Conservation (phyloP, 352 stramenopile genomes). For the Globisporangium middletonii region DNA sequence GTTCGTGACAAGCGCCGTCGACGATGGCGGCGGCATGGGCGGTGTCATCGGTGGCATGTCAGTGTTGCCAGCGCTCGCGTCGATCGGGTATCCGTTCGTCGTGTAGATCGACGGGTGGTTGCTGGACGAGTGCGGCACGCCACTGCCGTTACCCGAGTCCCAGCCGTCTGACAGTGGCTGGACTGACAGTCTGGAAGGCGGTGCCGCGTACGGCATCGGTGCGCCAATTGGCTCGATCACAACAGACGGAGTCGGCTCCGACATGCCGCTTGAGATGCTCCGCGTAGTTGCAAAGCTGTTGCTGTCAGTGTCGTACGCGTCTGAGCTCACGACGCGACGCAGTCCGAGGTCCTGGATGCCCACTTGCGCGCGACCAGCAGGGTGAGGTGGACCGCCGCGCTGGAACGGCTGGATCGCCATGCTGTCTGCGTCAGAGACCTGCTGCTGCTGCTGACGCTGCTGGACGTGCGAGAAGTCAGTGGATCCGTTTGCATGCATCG, state of each 20-base stretch:
- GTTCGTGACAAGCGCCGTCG: not conserved
- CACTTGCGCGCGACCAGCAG: no score
- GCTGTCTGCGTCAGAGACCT: not conserved
- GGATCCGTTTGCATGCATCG: no score
- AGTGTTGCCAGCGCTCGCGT: not conserved
- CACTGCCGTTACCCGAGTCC: not conserved
- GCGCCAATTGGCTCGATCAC: not conserved
- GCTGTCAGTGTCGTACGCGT: constrained; percentile 8
- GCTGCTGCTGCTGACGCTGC: not conserved
- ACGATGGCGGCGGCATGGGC: not conserved
- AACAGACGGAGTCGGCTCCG: not conserved
- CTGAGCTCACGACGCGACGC: constrained; percentile 10
- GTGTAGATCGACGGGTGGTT: not conserved
- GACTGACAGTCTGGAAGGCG: not conserved
- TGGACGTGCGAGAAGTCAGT: no score
- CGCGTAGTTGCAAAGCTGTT: not conserved
- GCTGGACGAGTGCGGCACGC: no score
- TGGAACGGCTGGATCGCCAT: constrained; percentile 13
- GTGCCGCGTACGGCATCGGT: not conserved
- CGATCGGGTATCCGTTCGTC: constrained; percentile 1
- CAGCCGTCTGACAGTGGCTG: not conserved
- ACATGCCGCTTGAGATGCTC: not conserved
- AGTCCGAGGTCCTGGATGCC: constrained; percentile 10
- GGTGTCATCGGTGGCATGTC: not conserved
- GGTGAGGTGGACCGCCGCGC: not conserved